Conservation (phyloP, 768 basidiomycete species). For the Hygrocybe coccinea region DNA sequence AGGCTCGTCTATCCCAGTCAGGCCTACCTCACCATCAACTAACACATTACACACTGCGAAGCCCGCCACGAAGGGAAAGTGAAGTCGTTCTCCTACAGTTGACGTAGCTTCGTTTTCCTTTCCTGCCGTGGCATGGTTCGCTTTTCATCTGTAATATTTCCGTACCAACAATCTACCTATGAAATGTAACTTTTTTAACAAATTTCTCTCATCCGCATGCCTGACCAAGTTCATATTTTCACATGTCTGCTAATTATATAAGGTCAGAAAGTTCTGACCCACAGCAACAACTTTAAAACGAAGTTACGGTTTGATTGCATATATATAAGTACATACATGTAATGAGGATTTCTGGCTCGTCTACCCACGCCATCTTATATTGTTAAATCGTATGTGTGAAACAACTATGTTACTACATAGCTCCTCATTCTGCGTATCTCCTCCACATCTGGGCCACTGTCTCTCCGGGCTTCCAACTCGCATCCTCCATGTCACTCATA, state of each 20-base stretch:
- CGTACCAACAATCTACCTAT: neutral
- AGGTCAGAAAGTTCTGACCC: too few species aligned
- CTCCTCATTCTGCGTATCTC: slow-evolving; percentile 20
- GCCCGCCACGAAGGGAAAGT: neutral
- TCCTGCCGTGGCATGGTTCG: neutral
- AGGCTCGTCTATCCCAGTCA: neutral
- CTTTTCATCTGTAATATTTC: neutral
- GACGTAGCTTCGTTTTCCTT: too few species aligned
- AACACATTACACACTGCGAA: slow-evolving; percentile 11
- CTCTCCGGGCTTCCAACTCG: neutral
- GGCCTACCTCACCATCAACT: slow-evolving; percentile 7
- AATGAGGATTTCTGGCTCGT: too few species aligned
- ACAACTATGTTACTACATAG: too few species aligned
- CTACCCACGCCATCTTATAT: too few species aligned
- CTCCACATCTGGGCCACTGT: slow-evolving; percentile 11
- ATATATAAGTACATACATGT: too few species aligned
- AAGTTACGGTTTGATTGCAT: too few species aligned
- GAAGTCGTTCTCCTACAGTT: neutral
- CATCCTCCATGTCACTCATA: neutral
- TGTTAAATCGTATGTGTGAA: too few species aligned
- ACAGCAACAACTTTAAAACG: too few species aligned
- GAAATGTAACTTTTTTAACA: neutral
- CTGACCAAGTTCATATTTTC: too few species aligned
- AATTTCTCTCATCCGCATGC: too few species aligned
- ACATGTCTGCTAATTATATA: too few species aligned